Base-by-base conservation (phyloP, 2,329 filamentous ascomycete genomes). In the Sarocladium kiliense region DNA sequence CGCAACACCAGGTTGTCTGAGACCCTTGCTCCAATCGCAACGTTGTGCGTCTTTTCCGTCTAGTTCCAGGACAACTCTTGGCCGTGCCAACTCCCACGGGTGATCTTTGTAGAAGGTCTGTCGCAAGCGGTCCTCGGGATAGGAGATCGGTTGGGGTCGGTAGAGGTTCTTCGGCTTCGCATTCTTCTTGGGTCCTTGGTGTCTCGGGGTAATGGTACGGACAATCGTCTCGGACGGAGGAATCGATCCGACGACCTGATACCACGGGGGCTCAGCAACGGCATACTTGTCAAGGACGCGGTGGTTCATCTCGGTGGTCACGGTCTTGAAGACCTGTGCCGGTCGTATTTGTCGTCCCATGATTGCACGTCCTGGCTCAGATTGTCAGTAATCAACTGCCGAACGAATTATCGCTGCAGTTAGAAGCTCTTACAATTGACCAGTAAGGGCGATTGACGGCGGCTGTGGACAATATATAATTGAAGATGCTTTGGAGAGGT, bases 51-150 rank as follows among this genome's bases (percentile, higher is more conserved):
- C 93, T 67, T 87, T 88, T 54, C 94, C 94, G 65, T 93, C 88
- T 62, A 85, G 77, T 73, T 99, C 94, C 10, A 97, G 74, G 47
- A 99, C 77, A 57, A 96, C 79, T 62, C 90, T 81, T 55, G 94
- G 94, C 59, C 93, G 81, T 18, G 94, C 94, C 66, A 99, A 76
- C 73, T 99, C 94, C 94, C 94, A 99, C 4, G 94, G 94, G 69
- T 99, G 94, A 70, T 99, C 93, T 65, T 80, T 84, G 76, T 89
- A 99, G 75, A 97, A 99, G 26, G 86, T 83, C 62, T 74, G 78
- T 60, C 94, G 86, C 65, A 99, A 77, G 58, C 75, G 72, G 72
- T 99, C 94, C 70, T 99, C 94, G 58, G 88, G 83, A 68, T 94
- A 97, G 54, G 74, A 75, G 60, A 99, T 86, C 56, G 77, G 74